Base-by-base conservation (phyloP, 768 basidiomycete species). In the Trametes coccinea region DNA sequence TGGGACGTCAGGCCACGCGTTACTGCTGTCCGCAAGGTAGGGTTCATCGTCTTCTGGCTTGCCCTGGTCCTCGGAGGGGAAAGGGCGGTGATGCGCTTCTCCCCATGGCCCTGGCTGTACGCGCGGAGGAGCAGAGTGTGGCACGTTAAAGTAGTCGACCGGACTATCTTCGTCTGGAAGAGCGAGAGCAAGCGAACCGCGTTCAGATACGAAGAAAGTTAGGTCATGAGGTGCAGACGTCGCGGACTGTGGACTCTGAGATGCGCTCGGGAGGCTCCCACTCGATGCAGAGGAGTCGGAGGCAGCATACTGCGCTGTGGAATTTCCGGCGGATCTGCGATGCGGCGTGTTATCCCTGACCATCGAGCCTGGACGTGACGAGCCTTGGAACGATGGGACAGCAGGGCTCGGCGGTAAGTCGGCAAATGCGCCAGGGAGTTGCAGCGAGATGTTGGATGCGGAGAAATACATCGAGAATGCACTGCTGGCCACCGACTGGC, bases 401-500 rank as follows among this genome's bases (percentile, higher is more conserved):
- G 66, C 56, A 7, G 65, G 58, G 47, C 61, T 67, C 31, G 67
- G 66, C 22, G 63, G 60, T 13, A 64, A 30, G 41, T 68, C 60
- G 61, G 64, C 14, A 59, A 59, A 64, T 9, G 51, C 50, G 22
- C 34, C 41, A 3, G 70, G 78, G 73, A 59, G 52, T 22, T 69
- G 65, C 5, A 73, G 65, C n/a, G 72, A 71, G 49, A 69, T 49
- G 53, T 57, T 73, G n/a, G 83, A 78, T 0, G 69, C 53, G 5
- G 84, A 82, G 70, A 88, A 87, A 67, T 86, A 86, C 47, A 78
- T 73, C 14, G 86, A 84, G 63, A 85, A 82, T 34, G 84, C 75
- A 70, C 82, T 87, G 69, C 77, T 79, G 4, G 81, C 76, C 30
- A 85, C 64, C 0, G 86, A 86, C 16, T 69, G 70, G 30, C 60